These are phyloP conservation scores for Neopestalotiopsis sp. DNA, from an alignment of 2,329 filamentous ascomycete genomes.

Conservation along the genomic window DNA sequence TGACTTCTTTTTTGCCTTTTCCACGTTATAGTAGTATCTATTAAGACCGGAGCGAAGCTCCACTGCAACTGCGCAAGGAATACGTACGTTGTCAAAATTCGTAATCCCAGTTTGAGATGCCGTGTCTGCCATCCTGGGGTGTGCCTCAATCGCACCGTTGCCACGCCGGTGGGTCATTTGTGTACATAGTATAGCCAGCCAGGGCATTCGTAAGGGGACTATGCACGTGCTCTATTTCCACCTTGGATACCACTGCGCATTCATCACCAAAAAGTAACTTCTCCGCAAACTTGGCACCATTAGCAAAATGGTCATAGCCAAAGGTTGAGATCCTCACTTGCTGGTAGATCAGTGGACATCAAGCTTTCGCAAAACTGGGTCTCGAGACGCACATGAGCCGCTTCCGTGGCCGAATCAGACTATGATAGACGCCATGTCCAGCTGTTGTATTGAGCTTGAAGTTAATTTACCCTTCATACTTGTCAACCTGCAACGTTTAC, in stretches of 20 bases:
- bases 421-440: too few relatives aligned
- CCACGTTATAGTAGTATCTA: background rate
- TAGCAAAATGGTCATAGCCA: background rate
- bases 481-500: too few relatives aligned
- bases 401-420: too few relatives aligned
- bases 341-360: background rate
- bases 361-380: background rate
- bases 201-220: background rate
- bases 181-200: background rate
- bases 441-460: too few relatives aligned
- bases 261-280: background rate
- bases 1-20: background rate
- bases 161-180: background rate
- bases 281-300: background rate
- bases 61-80: background rate
- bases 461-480: too few relatives aligned
- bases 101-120: background rate
- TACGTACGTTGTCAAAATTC: background rate
- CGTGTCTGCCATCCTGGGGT: background rate
- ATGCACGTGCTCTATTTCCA: background rate
- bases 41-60: background rate
- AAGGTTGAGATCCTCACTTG: background rate
- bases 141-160: background rate
- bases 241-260: background rate
- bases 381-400: too few relatives aligned